Base-by-base conservation (phyloP, 495 filamentous ascomycete genomes). In the Pyrenopolyporus hunteri region DNA sequence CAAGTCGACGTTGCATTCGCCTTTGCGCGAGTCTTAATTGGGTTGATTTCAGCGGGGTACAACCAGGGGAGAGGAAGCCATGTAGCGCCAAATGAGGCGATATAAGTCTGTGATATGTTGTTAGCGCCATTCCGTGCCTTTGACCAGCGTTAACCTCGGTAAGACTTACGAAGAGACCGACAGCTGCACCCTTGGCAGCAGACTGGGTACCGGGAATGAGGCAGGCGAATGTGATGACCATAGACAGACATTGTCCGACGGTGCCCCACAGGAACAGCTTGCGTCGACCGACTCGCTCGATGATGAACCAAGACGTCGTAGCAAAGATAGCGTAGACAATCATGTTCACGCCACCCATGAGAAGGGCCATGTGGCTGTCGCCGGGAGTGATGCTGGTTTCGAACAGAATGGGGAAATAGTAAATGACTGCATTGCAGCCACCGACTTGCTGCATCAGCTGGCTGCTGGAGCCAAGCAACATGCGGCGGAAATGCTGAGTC, bases 1-100 rank as follows among this genome's bases (percentile, higher is more conserved):
- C 87, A 89, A 8, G 89, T 91, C 6, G 85, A 88, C 14, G 90
- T 78, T 10, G 89, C 88, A 66, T 91, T 91, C 33, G 88, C 89
- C 76, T 89, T 87, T 22, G 82, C 85, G 57, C 89, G 82, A 6
- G 88, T 91, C 63, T 85, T 84, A 69, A 91, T 83, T 8, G 89
- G 89, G 63, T 88, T 89, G 64, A 93, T 82, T 25, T 70, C 68
- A 35, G 68, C 68, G 45, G 85, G 70, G 51, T 70, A 70, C 49
- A 70, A 52, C 78, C 83, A 87, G 7, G 70, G 86, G 68, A 87
- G 77, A 37, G 84, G 84, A 8, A 89, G 71, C 80, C 86, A 88
- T 4, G 87, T 82, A 1, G 85, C 85, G 32, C 87, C 87, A 55
- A 90, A 89, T 11, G 85, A 66, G 2, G 65, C 68, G 29, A 70